Percentiles rank a stretch among this genome's conserved stretches.
Evolutionary conservation across 2,329 filamentous ascomycete genomes (phyloP).

Genomic region (Verruconis gallopava): DNA sequence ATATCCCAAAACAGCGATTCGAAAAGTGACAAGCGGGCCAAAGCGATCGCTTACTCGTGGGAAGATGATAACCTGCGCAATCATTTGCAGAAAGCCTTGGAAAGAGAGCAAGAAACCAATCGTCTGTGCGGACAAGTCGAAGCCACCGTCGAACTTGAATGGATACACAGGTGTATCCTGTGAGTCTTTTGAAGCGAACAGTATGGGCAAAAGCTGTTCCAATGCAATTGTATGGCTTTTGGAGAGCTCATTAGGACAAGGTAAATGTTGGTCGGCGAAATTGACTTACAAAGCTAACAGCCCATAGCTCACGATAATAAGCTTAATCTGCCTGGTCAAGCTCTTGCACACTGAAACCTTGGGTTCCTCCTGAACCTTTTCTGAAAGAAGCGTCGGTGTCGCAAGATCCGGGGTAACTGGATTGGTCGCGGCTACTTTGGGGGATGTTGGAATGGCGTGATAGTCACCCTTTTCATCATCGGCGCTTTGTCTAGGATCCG

Average conservation of each 20-base stretch:
- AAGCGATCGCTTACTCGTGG: conserved; percentile 62
- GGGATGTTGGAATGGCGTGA: background rate
- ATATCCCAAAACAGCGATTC: conserved; percentile 68
- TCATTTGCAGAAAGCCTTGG: conserved; percentile 80
- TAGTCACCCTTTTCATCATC: conserved; percentile 50
- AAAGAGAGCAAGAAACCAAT: conserved; percentile 81
- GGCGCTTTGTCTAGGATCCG: conserved; percentile 23
- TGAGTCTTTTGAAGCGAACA: conserved; percentile 60
- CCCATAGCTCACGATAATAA: conserved; percentile 82
- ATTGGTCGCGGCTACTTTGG: background rate
- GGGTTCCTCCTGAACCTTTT: conserved; percentile 35
- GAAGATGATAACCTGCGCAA: conserved; percentile 75
- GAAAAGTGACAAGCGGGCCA: conserved; percentile 70
- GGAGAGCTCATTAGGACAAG: background rate
- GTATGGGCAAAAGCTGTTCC: conserved; percentile 84
- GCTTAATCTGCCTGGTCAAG: conserved; percentile 73
- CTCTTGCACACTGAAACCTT: conserved; percentile 35
- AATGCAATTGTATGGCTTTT: conserved; percentile 88
- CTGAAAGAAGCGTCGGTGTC: conserved; percentile 18
- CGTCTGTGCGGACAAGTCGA: conserved; percentile 67
- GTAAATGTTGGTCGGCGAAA: background rate
- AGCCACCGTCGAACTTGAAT: conserved; percentile 81
- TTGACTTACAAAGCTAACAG: conserved; percentile 81
- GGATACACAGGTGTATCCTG: conserved; percentile 47
- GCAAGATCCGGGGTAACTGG: background rate